Evolutionary conservation across 495 filamentous ascomycete genomes (phyloP), one percentile per base, ranked within the genome.

Genomic region (Penicillium manginii): DNA sequence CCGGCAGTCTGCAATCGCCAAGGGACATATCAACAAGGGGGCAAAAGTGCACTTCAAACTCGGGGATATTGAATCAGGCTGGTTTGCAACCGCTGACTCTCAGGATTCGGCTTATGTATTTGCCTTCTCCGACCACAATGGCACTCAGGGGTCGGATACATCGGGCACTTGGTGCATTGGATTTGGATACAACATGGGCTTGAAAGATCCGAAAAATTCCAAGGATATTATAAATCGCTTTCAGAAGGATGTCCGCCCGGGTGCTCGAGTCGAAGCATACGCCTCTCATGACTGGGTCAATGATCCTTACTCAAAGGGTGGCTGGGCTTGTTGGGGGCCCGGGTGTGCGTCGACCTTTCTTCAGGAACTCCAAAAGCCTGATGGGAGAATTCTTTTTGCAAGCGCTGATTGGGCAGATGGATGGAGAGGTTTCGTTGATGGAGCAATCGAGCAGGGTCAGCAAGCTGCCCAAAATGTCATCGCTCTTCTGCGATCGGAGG

Each of bases 361-460:
- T 10, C 46, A 62, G 10, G 66, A 57, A 7, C 50, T 73, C 17
- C 64, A 65, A 39, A 51, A 47, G 4, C 55, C 47, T 3, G 58
- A 70, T 50, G 63, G 62, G 4, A 64, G 59, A 23, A 55, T 73
- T 12, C 46, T 67, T 22, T 70, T 75, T 61, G 72, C 66, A 0
- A 66, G 54, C 57, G 66, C 61, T 6, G 72, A 73, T 35, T 75
- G 70, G 66, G 70, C 72, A 7, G 22, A 65, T 55, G 72, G 68
- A 4, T 74, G 72, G 72, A 54, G 65, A 29, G 63, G 58, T 3
- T 69, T 68, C 17, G 63, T 75, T 12, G 70, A 73, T 32, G 72
- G 72, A n/a, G 69, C 70, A 7, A 55, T 75, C 35, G 72, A 75
- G 48, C 55, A 65, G 37, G 71, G 71, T 18, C 40, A 43, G 14